These are phyloP conservation scores for Coccinonectria pachysandricola DNA, from an alignment of 2,329 filamentous ascomycete genomes.

Conservation along the genomic window DNA sequence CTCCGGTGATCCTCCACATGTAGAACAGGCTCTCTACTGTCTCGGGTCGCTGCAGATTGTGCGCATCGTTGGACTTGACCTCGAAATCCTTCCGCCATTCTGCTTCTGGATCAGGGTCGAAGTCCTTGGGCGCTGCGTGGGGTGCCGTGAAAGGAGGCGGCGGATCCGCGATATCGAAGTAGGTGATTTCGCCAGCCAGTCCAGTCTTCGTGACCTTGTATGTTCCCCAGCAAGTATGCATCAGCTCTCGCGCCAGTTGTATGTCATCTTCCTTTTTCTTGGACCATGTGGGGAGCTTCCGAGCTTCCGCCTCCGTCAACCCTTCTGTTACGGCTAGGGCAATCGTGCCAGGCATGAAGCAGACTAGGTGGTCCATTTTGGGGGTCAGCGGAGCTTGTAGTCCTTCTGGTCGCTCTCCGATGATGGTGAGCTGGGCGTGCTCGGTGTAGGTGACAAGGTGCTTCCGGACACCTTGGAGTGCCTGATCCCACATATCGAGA, in stretches of 20 bases:
- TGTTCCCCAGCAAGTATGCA: constrained; percentile 97
- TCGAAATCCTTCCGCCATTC: constrained; percentile 69
- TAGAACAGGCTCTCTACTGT: constrained; percentile 95
- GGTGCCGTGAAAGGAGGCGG: constrained; percentile 48
- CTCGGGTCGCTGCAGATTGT: constrained; percentile 92
- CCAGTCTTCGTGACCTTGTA: constrained; percentile 85
- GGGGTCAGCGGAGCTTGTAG: constrained; percentile 56
- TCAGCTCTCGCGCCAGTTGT: constrained; percentile 75
- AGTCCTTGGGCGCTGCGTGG: constrained; percentile 36
- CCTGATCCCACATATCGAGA: constrained; percentile 84
- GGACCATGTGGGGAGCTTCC: constrained; percentile 62
- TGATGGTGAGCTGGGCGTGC: constrained; percentile 70
- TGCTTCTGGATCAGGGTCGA: constrained; percentile 42
- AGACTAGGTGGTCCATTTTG: constrained; percentile 98
- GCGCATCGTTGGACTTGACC: constrained; percentile 71
- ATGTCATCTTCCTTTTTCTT: constrained; percentile 79
- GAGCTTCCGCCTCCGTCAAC: constrained; percentile 62
- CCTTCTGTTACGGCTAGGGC: constrained; percentile 80
- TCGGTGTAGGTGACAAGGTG: constrained; percentile 85
- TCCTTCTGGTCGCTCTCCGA: constrained; percentile 75
- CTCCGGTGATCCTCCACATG: constrained; percentile 96
- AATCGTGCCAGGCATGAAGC: constrained; percentile 95
- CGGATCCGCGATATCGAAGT: constrained; percentile 68
- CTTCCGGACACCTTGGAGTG: constrained; percentile 76
- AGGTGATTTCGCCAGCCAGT: constrained; percentile 87